Base-by-base conservation (phyloP, 495 filamentous ascomycete species). In the Hyaloscypha hepaticicola region DNA sequence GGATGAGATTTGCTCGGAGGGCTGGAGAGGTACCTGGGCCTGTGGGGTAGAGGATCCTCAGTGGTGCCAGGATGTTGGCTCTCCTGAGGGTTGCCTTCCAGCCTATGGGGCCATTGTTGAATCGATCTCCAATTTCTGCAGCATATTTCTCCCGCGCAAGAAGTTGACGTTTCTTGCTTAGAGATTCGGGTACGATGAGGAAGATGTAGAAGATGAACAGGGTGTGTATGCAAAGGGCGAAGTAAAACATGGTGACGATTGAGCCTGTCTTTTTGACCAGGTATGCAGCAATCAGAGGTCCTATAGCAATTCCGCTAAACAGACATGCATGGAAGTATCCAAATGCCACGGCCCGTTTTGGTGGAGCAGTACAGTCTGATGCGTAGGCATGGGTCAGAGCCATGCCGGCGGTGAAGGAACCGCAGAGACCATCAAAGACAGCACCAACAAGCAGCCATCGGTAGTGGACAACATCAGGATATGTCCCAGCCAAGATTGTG, bases 241-340 rank as follows among this genome's bases (percentile, higher is more conserved):
- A 77, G 71, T 92, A 95, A 72, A 99, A 99, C 34, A 96, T 83
- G 25, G 80, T 80, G 24, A 96, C 68, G 14, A 92, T 76, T 3
- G 82, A 79, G 1, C 87, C 88, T 0, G 90, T 92, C 68, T 74
- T 76, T 69, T 89, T 81, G 53, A 97, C 85, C 34, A 98, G 69
- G 64, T 88, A 85, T 8, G 90, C 95, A 3, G 90, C 89, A 9
- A 95, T 66, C 16, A 92, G 78, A 1, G 95, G 95, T 0, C 95
- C 95, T 14, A 90, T 65, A 5, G 95, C 93, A 53, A 97, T 86
- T 27, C 95, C 95, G 9, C 84, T 81, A 71, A 96, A 99, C 19
- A 99, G 79, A 69, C 87, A 88, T 16, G 91, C 92, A 69, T 97
- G 92, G 65, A 96, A 89, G 67, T 90, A 91, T 3, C 90, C 93